A percentile compares a stretch with the other conserved stretches of the same genome.
Evolutionary conservation across 2,329 filamentous ascomycete genomes (phyloP).

Genomic region (Sphaerulina vaccinii): DNA sequence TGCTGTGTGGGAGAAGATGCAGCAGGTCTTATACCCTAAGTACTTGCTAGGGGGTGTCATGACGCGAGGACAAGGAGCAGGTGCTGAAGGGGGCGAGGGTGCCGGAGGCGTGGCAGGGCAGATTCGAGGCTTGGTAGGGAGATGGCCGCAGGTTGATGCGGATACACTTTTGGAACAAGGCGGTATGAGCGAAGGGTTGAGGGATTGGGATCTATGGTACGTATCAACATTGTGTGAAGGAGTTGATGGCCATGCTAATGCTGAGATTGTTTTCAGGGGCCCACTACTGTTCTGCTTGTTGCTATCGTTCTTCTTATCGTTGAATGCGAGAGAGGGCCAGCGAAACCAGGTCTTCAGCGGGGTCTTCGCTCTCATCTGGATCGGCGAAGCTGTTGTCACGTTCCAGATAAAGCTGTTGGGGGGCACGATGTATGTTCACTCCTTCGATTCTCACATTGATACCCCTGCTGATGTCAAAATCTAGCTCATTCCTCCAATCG

Average conservation of each 20-base stretch:
- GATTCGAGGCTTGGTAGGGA: slow-evolving; percentile 56
- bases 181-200: slow-evolving; percentile 81
- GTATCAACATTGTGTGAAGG: slow-evolving; percentile 22
- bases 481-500: slow-evolving; percentile 93
- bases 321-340: slow-evolving; percentile 76
- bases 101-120: slow-evolving; percentile 45
- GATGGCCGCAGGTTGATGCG: slow-evolving; percentile 61
- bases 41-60: slow-evolving; percentile 76
- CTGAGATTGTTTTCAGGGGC: slow-evolving; percentile 61
- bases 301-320: slow-evolving; percentile 81
- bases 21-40: slow-evolving; percentile 92
- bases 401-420: slow-evolving; percentile 94
- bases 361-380: slow-evolving; percentile 95
- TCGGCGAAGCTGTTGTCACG: slow-evolving; percentile 95
- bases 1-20: slow-evolving; percentile 97
- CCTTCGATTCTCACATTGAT: slow-evolving; percentile 4
- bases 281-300: slow-evolving; percentile 91
- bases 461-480: slow-evolving; percentile 32
- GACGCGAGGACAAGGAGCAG: slow-evolving; percentile 56
- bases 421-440: slow-evolving; percentile 81
- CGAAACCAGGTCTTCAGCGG: slow-evolving; percentile 89
- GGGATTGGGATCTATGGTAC: slow-evolving; percentile 95
- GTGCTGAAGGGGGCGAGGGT: slow-evolving; percentile 52
- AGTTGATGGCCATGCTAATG: slow-evolving; percentile 24
- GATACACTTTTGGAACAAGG: slow-evolving; percentile 61